phyloP scores from a whole-genome alignment of 1,284 basidiomycete species.

The Cutaneotrichosporon cavernicola region DNA sequence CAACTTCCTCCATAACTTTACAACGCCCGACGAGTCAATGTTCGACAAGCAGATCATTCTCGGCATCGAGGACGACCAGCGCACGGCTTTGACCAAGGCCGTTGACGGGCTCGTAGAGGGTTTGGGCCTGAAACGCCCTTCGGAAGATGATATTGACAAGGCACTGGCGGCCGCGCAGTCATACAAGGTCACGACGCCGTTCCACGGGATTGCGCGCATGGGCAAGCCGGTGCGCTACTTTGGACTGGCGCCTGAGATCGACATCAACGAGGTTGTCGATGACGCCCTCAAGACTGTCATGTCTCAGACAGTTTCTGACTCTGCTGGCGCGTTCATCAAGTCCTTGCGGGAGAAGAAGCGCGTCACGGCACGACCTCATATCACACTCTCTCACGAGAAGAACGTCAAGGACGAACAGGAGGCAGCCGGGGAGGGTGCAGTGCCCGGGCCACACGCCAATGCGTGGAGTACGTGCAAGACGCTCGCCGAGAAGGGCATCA shows the following conservation, averaged over 20 bases:
- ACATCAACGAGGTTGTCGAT: conserved; percentile 54
- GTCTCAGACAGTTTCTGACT: conserved; percentile 33
- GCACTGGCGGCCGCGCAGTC: conserved; percentile 60
- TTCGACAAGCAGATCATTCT: conserved; percentile 70
- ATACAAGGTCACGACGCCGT: conserved; percentile 43
- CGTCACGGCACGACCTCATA: conserved; percentile 68
- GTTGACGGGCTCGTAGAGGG: conserved; percentile 62
- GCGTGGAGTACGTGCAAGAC: conserved; percentile 68
- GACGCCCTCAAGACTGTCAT: conserved; percentile 20
- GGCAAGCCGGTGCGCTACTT: conserved; percentile 65
- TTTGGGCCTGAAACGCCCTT: conserved; percentile 57
- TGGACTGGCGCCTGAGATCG: conserved; percentile 70
- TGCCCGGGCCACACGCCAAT: conserved; percentile 18
- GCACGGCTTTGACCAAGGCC: conserved; percentile 61
- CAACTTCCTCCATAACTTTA: conserved; percentile 68
- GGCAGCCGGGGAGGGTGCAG: conserved; percentile 23
- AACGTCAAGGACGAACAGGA: conserved; percentile 56
- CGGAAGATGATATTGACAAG: conserved; percentile 60
- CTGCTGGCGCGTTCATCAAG: conserved; percentile 58
- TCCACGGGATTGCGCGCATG: conserved; percentile 37
- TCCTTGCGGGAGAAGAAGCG: conserved; percentile 59
- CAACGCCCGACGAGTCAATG: conserved; percentile 65
- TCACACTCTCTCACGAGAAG: conserved; percentile 80
- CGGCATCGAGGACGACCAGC: conserved; percentile 60
- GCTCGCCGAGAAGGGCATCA: conserved; percentile 55